Evolutionary conservation across 1,284 basidiomycete species (phyloP).

Genomic region (Apiotrichum mycotoxinovorans): DNA sequence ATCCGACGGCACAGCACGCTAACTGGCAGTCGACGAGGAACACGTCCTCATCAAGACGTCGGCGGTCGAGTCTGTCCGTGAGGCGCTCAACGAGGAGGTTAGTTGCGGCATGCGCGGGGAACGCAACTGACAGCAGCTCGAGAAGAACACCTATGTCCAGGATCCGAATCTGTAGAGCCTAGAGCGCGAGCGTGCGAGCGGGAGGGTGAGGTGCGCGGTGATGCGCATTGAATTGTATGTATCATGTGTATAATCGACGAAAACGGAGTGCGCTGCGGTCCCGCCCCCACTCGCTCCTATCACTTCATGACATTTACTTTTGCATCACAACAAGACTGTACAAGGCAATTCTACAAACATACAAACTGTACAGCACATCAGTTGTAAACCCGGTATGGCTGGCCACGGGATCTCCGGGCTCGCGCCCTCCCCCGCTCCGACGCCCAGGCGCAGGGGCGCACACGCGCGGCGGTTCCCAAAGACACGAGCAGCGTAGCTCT

Average conservation of each 20-base stretch:
- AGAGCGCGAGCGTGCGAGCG: neutral
- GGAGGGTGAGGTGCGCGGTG: neutral
- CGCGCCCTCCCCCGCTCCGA: neutral
- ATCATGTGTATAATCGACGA: neutral
- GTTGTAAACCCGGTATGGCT: too few relatives aligned
- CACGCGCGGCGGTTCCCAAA: neutral
- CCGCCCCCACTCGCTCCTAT: too few relatives aligned
- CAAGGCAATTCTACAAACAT: too few relatives aligned
- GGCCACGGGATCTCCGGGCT: neutral
- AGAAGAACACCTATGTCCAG: conserved; percentile 46
- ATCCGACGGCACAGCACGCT: neutral
- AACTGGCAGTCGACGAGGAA: conserved; percentile 36
- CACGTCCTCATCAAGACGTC: conserved; percentile 40
- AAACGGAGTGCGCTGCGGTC: too few relatives aligned
- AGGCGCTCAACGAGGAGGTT: conserved; percentile 39
- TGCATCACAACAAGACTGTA: too few relatives aligned
- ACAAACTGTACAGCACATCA: too few relatives aligned
- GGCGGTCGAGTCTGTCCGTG: conserved; percentile 38
- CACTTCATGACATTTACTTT: too few relatives aligned
- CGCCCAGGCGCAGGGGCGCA: neutral
- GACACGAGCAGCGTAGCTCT: conserved; percentile 5
- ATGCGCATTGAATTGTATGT: neutral
- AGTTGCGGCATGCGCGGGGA: neutral
- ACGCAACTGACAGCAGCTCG: conserved; percentile 27
- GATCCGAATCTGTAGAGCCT: conserved; percentile 29